Evolutionary conservation across 139 green algal species (phyloP).

Genomic region (Volvox reticuliferus): DNA sequence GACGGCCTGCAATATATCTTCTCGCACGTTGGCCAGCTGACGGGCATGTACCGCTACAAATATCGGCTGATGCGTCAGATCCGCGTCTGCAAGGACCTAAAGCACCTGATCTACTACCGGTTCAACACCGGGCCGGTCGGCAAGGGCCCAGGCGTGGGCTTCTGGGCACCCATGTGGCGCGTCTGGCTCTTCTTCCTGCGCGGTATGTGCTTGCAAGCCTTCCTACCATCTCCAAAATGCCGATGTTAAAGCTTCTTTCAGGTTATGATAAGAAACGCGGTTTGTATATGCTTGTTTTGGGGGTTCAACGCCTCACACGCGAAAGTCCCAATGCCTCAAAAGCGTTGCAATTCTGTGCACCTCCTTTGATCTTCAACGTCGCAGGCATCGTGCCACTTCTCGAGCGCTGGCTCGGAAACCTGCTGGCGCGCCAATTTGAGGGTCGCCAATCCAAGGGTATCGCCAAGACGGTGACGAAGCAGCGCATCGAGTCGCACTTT

Average conservation of each 20-base stretch:
- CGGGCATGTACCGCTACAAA: slow-evolving; percentile 98
- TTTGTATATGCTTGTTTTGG: too few relatives aligned
- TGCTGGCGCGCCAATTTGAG: slow-evolving; percentile 99
- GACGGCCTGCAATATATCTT: slow-evolving; percentile 99
- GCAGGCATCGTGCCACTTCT: slow-evolving; percentile 78
- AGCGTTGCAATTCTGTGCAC: background rate
- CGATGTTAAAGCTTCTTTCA: too few relatives aligned
- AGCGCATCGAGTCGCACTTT: slow-evolving; percentile 98
- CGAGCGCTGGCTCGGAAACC: slow-evolving; percentile 99
- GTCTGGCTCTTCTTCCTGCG: slow-evolving; percentile 99
- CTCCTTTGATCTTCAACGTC: background rate
- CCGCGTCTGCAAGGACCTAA: slow-evolving; percentile 99
- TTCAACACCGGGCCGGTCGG: slow-evolving; percentile 96
- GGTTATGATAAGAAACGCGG: too few relatives aligned
- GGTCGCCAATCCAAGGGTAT: slow-evolving; percentile 95
- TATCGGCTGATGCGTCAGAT: slow-evolving; percentile 99
- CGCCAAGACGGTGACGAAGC: slow-evolving; percentile 99
- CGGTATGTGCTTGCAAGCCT: slow-evolving; percentile 58
- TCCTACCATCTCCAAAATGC: too few relatives aligned
- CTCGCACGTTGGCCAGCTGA: slow-evolving; percentile 98
- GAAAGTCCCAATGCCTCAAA: too few relatives aligned
- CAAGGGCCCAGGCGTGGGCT: slow-evolving; percentile 98
- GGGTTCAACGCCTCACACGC: too few relatives aligned
- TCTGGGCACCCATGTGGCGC: slow-evolving; percentile 99
- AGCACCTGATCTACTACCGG: slow-evolving; percentile 99